Evolutionary conservation across 768 basidiomycete genomes (phyloP), one percentile per base, ranked within the genome.

Genomic region (Suillus hirtellus): DNA sequence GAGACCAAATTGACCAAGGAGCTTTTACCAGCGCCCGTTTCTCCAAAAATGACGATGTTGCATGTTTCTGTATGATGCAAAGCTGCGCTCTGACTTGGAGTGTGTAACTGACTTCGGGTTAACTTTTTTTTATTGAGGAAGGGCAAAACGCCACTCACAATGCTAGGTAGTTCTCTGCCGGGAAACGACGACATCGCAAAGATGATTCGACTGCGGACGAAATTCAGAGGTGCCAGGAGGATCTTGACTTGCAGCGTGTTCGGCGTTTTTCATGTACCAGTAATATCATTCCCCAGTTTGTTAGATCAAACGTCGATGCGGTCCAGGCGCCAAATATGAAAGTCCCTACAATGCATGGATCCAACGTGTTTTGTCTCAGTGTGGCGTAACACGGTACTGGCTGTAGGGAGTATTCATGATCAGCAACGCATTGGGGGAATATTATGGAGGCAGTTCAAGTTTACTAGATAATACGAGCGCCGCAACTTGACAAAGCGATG

Each of bases 11-110:
- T 75, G 65, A 75, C 68, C 0, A 75, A 55, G 35, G 73, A 74
- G 21, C 72, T 75, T 63, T 74, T 74, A 8, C 73, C 73, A 14
- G 60, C 61, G 50, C 73, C 74, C 1, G 69, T 71, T 63, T 75
- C 73, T 34, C 73, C 73, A 43, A 64, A 65, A 7, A 74, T 34
- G 56, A 75, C 65, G 37, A 75, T 67, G 59, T 75, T 75, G 49
- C 73, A 55, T 37, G 12, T 54, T n/a, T 54, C 35, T 37, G n/a
- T 54, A 12, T 19, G 34, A 6, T 37, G 53, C 11, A 35, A 37
- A 55, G 54, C n/a, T 21, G 14, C n/a, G 7, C n/a, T 55, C 14
- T 14, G 54, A 15, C 10, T 34, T n/a, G 1, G n/a, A 19, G 31
- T 34, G 31, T 53, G 31, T 17, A 27, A 3, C 49, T 50, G 2